Conservation (phyloP, 148 eudicot genomes). For the Amaranthus hypochondriacus region DNA sequence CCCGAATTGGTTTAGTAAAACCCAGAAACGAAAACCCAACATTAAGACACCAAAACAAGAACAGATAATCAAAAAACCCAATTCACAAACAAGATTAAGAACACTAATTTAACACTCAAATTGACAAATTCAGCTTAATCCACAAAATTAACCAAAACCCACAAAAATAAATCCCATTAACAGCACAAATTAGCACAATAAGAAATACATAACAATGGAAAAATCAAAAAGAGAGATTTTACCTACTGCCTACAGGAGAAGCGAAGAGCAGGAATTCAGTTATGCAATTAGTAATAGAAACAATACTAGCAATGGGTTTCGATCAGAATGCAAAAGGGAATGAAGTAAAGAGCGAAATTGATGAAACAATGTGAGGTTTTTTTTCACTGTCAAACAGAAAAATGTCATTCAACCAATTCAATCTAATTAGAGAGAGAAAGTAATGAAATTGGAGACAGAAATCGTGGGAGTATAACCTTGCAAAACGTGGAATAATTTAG, state of each 20-base stretch:
- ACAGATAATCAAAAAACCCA: too few species aligned
- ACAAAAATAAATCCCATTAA: not conserved
- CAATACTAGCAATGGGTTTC: too few species aligned
- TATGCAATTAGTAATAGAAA: not conserved
- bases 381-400: not conserved
- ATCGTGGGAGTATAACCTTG: too few species aligned
- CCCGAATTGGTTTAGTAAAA: too few species aligned
- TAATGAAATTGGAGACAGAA: not conserved
- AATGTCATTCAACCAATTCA: not conserved
- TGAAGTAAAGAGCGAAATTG: conserved; percentile 2
- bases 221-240: conserved; percentile 3
- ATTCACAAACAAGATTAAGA: not conserved
- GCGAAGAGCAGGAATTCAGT: not conserved
- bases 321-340: conserved; percentile 12
- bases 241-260: conserved; percentile 10
- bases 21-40: too few species aligned
- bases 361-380: not conserved
- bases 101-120: not conserved
- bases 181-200: not conserved
- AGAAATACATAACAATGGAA: not conserved
- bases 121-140: conserved; percentile 7
- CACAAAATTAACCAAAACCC: conserved; percentile 14
- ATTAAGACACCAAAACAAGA: too few species aligned
- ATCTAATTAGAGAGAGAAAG: not conserved
- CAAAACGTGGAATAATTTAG: too few species aligned